These are phyloP conservation scores for Boletus pseudopeckii DNA, from an alignment of 768 basidiomycete species.

Conservation along the genomic window DNA sequence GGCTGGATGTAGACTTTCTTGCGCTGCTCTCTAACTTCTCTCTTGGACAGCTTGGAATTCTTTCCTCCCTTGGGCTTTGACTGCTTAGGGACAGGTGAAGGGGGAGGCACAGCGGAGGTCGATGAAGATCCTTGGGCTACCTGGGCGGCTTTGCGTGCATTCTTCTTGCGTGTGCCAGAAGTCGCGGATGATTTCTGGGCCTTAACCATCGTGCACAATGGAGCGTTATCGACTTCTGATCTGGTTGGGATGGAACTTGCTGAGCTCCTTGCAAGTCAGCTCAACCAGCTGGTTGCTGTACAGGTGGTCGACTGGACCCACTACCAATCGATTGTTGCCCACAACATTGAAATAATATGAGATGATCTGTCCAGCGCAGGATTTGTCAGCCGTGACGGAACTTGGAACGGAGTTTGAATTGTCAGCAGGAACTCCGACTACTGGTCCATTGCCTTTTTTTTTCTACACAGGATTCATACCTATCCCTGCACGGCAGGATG, in stretches of 20 bases:
- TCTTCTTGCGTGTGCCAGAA: constrained; percentile 89
- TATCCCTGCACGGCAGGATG: too few species aligned
- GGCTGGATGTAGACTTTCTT: constrained; percentile 88
- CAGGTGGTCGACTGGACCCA: neutral
- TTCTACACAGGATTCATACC: too few species aligned
- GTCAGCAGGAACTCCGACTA: too few species aligned
- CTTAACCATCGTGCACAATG: constrained; percentile 38
- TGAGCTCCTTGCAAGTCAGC: neutral
- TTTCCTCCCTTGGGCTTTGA: constrained; percentile 50
- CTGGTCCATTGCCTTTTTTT: too few species aligned
- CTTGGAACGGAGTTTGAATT: too few species aligned
- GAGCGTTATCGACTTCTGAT: constrained; percentile 5
- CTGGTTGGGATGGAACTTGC: neutral
- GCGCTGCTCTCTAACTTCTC: constrained; percentile 63
- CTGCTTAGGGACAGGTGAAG: constrained; percentile 38
- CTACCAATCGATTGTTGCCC: neutral
- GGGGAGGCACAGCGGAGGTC: constrained; percentile 20
- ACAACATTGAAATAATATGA: too few species aligned
- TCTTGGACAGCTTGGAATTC: constrained; percentile 40
- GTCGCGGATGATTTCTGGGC: constrained; percentile 72
- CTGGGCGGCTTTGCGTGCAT: constrained; percentile 68
- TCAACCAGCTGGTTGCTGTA: neutral
- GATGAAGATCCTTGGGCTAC: constrained; percentile 13
- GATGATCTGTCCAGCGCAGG: too few species aligned
- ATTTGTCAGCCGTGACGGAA: too few species aligned